Evolutionary conservation across 306 rosid genomes (phyloP), one percentile per base, ranked within the genome.

Genomic region (Mimosa pudica): DNA sequence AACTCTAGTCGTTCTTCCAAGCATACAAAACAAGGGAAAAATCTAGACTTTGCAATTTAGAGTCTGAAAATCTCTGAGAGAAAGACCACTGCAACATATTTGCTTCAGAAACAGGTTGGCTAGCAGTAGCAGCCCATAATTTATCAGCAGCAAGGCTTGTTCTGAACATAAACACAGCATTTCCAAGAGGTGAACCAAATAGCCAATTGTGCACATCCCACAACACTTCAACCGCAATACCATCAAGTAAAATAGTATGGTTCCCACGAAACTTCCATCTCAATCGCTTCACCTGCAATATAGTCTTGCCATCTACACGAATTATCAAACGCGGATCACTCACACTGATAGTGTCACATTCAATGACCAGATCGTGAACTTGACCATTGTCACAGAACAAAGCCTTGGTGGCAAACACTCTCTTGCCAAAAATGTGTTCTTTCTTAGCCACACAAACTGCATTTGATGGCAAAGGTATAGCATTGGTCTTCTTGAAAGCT

Each of bases 161-260:
- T 82, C 89, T 90, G 92, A 95, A 95, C 98, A 95, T 87, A 78
- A 95, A 95, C 79, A 95, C 97, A 62, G 99, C 98, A 79, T 79
- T 86, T 65, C 93, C 93, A 24, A 88, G 83, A 49, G 97, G 85
- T 68, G 94, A 18, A 57, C 92, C 83, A 36, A 93, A 95, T 79
- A 95, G 97, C 99, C 99, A 95, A 87, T 73, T 91, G 86, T 95
- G 94, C 24, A 90, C 98, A 84, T 95, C 99, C 99, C 99, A 95
- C 79, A 90, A 89, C 72, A 95, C 90, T 82, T 95, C 99, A 16
- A 95, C 91, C 5, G 92, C 88, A 79, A 89, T 80, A 52, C 97
- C 98, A 85, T 95, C 98, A 49, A 95, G 91, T 74, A 90, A 81
- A 71, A 95, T 91, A 30, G 93, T 93, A 75, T 93, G 91, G 78